These are phyloP conservation scores for Teunomyces tritomae DNA, from an alignment of 805 yeast genomes.

Conservation along the genomic window DNA sequence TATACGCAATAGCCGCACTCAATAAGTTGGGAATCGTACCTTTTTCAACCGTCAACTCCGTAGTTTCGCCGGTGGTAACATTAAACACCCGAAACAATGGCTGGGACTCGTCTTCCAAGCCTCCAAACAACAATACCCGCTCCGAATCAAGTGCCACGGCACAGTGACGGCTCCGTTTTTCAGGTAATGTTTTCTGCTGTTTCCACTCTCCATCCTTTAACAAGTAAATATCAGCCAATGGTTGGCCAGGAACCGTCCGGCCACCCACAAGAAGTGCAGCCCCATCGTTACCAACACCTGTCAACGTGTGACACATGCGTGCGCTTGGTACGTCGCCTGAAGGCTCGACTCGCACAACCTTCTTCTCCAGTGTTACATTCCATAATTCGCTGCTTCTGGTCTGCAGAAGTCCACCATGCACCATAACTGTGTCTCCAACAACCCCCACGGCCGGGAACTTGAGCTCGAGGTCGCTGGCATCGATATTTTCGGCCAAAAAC, in stretches of 20 bases:
- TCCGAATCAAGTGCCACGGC: slow-evolving; percentile 24
- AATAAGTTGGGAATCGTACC: slow-evolving; percentile 20
- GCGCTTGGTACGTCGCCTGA: slow-evolving; percentile 25
- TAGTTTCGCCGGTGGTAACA: slow-evolving; percentile 6
- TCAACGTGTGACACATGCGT: slow-evolving; percentile 60
- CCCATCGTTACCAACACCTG: slow-evolving; percentile 22
- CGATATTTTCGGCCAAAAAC: background rate
- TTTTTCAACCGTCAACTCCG: slow-evolving; percentile 17
- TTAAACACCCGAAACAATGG: slow-evolving; percentile 20
- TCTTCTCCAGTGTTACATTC: background rate
- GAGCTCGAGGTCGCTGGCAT: slow-evolving; percentile 20
- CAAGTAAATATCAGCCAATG: slow-evolving; percentile 32
- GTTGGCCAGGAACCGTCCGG: slow-evolving; percentile 55
- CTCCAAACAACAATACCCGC: slow-evolving; percentile 52
- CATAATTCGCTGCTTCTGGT: slow-evolving; percentile 18
- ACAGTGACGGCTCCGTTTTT: slow-evolving; percentile 51
- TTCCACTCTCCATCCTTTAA: slow-evolving; percentile 38
- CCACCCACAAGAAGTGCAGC: slow-evolving; percentile 58
- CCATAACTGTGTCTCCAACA: slow-evolving; percentile 16
- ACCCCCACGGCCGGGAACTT: slow-evolving; percentile 43
- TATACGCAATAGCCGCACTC: slow-evolving; percentile 37
- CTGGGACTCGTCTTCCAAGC: slow-evolving; percentile 19
- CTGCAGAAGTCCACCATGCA: slow-evolving; percentile 44
- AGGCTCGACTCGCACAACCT: background rate
- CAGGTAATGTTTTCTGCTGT: slow-evolving; percentile 35